Conservation (phyloP, 495 filamentous ascomycete species). For the Rostrohypoxylon terebratum region DNA sequence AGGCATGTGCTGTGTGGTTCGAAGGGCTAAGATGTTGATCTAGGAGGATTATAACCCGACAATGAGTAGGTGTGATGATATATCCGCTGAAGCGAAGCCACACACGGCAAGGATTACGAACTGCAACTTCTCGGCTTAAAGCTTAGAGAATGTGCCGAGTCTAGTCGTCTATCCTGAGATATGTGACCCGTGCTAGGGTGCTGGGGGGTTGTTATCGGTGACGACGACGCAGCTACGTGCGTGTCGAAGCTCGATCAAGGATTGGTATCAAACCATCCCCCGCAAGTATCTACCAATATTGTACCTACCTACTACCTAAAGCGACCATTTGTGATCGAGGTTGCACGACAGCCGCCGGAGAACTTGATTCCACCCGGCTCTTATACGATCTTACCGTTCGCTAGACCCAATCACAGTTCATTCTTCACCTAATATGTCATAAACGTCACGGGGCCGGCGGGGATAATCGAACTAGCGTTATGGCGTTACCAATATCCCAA, state of each 20-base stretch:
- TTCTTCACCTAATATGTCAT: neutral
- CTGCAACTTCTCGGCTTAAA: neutral
- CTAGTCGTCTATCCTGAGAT: neutral
- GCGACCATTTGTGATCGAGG: neutral
- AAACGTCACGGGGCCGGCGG: neutral
- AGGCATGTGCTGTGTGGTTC: neutral
- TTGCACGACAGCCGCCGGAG: slow-evolving; percentile 9
- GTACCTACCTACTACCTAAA: neutral
- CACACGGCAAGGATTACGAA: neutral
- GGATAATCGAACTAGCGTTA: neutral
- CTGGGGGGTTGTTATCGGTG: neutral
- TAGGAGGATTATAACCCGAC: neutral
- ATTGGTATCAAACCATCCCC: neutral
- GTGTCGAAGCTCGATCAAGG: neutral
- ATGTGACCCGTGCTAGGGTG: neutral
- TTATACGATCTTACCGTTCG: neutral
- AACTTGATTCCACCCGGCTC: neutral
- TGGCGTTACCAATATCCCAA: neutral
- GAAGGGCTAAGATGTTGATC: neutral
- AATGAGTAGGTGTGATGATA: neutral
- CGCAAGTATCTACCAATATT: neutral
- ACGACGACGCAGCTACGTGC: slow-evolving; percentile 1
- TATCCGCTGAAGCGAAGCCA: neutral
- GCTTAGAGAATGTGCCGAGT: neutral
- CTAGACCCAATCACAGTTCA: neutral